These are phyloP conservation scores for Aspergillus sp. DNA, from an alignment of 2,329 filamentous ascomycete species.

Conservation along the genomic window DNA sequence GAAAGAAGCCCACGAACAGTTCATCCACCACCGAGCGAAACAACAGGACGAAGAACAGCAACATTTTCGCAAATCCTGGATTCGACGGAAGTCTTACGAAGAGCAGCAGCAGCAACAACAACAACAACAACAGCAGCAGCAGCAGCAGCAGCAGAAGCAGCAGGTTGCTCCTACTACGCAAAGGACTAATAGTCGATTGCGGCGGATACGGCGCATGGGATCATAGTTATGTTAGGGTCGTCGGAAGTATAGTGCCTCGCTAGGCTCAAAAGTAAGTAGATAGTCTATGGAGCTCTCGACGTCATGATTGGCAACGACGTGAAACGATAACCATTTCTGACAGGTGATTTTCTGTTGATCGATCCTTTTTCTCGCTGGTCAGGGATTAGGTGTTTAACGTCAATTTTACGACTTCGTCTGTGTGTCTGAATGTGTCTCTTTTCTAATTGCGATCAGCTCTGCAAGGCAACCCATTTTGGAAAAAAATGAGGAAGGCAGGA, in stretches of 20 bases:
- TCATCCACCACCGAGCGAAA: conserved; percentile 33
- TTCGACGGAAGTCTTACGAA: conserved; percentile 26
- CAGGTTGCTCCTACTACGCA: not conserved
- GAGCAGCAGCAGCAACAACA: conserved; percentile 7
- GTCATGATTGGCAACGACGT: not conserved
- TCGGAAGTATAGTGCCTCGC: not conserved
- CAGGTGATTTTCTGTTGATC: not conserved
- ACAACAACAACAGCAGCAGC: not conserved
- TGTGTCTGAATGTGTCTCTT: not conserved
- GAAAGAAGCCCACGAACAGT: conserved; percentile 37
- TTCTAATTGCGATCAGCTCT: conserved; percentile 9
- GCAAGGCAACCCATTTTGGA: not conserved
- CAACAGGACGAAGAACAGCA: conserved; percentile 37
- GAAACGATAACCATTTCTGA: conserved; percentile 7
- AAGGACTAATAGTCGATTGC: conserved; percentile 13
- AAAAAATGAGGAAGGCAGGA: not conserved
- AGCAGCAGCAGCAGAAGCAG: not conserved
- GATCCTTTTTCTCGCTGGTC: not conserved
- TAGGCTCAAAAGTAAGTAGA: not conserved
- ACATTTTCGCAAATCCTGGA: conserved; percentile 40
- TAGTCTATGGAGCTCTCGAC: not conserved
- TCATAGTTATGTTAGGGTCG: not conserved
- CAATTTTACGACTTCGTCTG: not conserved
- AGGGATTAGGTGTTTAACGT: not conserved
- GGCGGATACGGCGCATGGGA: conserved; percentile 11